A percentile compares a stretch with the other conserved stretches of the same genome.
These are phyloP conservation scores for Gossypium davidsonii DNA, from an alignment of 441 rosid genomes.

Conservation along the genomic window DNA sequence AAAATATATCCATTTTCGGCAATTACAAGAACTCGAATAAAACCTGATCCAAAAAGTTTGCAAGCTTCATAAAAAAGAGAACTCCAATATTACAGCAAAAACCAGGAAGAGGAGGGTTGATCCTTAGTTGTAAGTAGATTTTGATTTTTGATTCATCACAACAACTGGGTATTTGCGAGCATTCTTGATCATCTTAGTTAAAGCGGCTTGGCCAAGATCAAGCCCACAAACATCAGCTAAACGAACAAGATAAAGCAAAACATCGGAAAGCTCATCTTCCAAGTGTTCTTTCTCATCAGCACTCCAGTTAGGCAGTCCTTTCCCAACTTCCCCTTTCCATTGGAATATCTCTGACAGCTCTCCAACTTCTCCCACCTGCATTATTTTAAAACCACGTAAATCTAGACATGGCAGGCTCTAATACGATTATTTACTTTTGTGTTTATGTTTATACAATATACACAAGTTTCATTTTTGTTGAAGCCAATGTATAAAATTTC, in stretches of 20 bases:
- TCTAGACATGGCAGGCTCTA: not conserved
- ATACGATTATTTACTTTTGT: not conserved
- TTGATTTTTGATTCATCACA: not conserved
- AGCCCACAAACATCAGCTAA: slow-evolving; percentile 54
- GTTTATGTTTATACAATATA: no score
- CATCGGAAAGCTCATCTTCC: slow-evolving; percentile 52
- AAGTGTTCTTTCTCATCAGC: slow-evolving; percentile 43
- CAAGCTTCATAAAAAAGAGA: not conserved
- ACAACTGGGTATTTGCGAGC: slow-evolving; percentile 40
- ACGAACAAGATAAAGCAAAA: slow-evolving; percentile 40
- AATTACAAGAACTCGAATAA: not conserved
- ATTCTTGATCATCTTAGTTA: slow-evolving; percentile 40
- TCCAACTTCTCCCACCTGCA: slow-evolving; percentile 60
- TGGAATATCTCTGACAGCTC: slow-evolving; percentile 60
- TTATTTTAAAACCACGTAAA: not conserved
- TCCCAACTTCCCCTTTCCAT: slow-evolving; percentile 62
- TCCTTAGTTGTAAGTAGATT: not conserved
- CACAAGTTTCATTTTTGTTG: no score
- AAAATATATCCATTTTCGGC: no score
- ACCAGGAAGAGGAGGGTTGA: not conserved
- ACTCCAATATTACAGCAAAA: no score
- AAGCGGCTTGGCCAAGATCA: slow-evolving; percentile 52
- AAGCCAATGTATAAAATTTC: no score
- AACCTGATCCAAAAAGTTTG: not conserved
- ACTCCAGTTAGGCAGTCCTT: slow-evolving; percentile 50